These are phyloP conservation scores for Tetrapisispora iriomotensis DNA, from an alignment of 805 yeast genomes.

Conservation along the genomic window DNA sequence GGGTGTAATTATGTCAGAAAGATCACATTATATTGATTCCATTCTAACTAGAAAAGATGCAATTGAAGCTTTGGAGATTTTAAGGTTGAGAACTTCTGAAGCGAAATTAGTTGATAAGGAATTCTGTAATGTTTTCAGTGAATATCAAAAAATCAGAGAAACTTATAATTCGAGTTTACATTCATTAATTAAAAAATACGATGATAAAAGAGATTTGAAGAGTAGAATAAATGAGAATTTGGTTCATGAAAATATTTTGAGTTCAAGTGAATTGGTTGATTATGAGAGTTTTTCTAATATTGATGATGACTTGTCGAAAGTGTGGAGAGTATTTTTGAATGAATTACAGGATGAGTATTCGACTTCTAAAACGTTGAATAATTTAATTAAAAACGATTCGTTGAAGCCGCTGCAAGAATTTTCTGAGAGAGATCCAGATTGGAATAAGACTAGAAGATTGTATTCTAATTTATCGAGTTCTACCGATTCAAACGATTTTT, in stretches of 20 bases:
- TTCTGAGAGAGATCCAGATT: conserved; percentile 43
- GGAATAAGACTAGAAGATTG: conserved; percentile 43
- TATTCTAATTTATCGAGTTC: conserved; percentile 39
- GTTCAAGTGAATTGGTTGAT: conserved; percentile 38
- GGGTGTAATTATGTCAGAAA: conserved; percentile 12
- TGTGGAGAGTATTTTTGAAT: conserved; percentile 38
- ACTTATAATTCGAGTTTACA: conserved; percentile 41
- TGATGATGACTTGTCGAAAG: conserved; percentile 33
- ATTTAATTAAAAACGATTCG: conserved; percentile 43
- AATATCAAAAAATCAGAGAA: conserved; percentile 30
- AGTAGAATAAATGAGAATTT: conserved; percentile 27
- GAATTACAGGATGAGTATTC: conserved; percentile 38
- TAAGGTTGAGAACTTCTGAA: conserved; percentile 46
- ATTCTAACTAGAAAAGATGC: conserved; percentile 36
- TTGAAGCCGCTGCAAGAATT: conserved; percentile 45
- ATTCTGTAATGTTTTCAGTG: conserved; percentile 52
- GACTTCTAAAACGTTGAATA: conserved; percentile 40
- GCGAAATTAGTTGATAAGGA: conserved; percentile 49
- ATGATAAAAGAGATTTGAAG: conserved; percentile 23
- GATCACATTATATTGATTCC: conserved; percentile 33
- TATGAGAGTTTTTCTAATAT: conserved; percentile 36
- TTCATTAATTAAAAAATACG: conserved; percentile 3
- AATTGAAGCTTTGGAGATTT: conserved; percentile 47
- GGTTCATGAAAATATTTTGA: conserved; percentile 33
- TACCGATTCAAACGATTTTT: conserved; percentile 35